Base-by-base conservation (phyloP, 202 grass and related monocot species). In the Bolboschoenoplectus hybrid region DNA sequence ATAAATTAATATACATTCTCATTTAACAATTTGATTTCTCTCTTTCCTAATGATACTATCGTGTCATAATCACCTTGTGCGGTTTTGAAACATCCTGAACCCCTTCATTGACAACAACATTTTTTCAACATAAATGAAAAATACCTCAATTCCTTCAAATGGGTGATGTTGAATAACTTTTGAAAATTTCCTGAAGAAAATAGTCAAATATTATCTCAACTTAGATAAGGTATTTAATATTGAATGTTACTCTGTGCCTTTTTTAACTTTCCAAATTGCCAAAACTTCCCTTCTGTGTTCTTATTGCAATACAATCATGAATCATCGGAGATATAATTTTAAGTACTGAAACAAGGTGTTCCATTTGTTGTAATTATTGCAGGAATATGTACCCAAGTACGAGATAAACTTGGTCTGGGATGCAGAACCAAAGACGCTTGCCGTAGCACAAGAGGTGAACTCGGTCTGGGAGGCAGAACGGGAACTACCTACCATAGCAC, bases 361-460 rank as follows among this genome's bases (percentile, higher is more conserved):
- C 1, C 38, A 63, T 71, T 50, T 26, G 61, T 82, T 84, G 6
- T 65, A 36, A 34, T 39, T 85, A 62, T 55, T 47, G 76, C 86
- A 99, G 97, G 93, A 91, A 63, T 94, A 89, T n/a, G 86, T 89
- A 50, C 87, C 89, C 0, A 88, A 94, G 86, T 99, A 94, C 32
- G 86, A 99, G 83, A 83, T 85, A 0, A 88, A 83, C 34, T 65
- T 99, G 90, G 97, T 92, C 6, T 99, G 97, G 97, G 93, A 99
- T 17, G 85, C 89, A 60, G 91, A 90, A 78, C 88, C 55, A 14
- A 87, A 87, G 56, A 36, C 26, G 0, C 45, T 65, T 67, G 49
- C 20, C 9, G 45, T 66, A 52, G 56, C 40, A 16, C 60, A 52
- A 2, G 67, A 68, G 6, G 45, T 8, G 41, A 65, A 79, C 26